These are phyloP conservation scores for Knoxia roxburghii DNA, from an alignment of 257 asterid species.

Conservation along the genomic window DNA sequence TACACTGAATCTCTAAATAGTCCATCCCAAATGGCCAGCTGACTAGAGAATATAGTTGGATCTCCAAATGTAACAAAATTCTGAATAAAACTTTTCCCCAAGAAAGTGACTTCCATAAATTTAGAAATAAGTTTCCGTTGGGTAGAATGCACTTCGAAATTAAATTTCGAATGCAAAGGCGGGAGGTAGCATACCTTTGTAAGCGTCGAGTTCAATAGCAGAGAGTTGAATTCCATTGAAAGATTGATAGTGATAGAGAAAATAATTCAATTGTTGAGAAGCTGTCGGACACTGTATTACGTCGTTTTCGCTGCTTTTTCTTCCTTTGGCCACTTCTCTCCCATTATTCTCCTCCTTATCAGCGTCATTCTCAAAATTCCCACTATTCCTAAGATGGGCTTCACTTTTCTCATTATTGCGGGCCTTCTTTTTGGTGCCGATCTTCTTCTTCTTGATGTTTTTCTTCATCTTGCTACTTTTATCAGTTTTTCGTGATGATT, in stretches of 20 bases:
- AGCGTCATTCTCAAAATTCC: not conserved
- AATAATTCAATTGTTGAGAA: slow-evolving; percentile 60
- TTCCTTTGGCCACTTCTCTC: slow-evolving; percentile 6
- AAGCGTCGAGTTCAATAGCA: slow-evolving; percentile 67
- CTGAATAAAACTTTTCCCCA: not conserved
- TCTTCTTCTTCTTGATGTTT: not conserved
- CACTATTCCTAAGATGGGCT: not conserved
- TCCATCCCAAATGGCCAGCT: too few species aligned
- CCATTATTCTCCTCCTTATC: slow-evolving; percentile 11
- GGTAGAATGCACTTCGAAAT: not conserved
- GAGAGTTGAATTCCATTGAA: slow-evolving; percentile 61
- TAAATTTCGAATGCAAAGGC: not conserved
- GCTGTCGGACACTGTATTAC: slow-evolving; percentile 36
- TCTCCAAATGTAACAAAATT: not conserved
- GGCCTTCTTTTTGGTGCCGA: not conserved
- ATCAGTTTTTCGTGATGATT: not conserved
- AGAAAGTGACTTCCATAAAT: not conserved
- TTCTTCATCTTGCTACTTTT: slow-evolving; percentile 3
- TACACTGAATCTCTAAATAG: too few species aligned
- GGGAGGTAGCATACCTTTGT: slow-evolving; percentile 43
- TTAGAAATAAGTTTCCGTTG: not conserved
- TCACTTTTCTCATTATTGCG: not conserved
- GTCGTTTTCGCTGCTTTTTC: slow-evolving; percentile 14
- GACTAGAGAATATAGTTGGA: too few species aligned
- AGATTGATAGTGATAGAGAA: slow-evolving; percentile 59